A percentile compares a stretch with the other conserved stretches of the same genome.
Evolutionary conservation across 441 rosid genomes (phyloP).

Genomic region (Syzygium malaccense): DNA sequence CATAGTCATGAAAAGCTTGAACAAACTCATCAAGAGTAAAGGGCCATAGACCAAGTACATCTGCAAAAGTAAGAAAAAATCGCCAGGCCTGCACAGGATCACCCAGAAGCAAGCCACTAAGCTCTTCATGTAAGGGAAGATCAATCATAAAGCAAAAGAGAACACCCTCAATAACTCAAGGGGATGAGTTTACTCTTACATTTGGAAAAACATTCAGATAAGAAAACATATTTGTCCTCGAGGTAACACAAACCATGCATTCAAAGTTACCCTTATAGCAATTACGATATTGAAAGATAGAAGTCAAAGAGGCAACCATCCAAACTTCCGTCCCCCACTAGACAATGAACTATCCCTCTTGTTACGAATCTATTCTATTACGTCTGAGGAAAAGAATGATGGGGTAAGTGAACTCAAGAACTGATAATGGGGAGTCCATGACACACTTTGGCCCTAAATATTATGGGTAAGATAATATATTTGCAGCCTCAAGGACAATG

Average conservation of each 20-base stretch:
- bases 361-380: neutral
- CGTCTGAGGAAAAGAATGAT: neutral
- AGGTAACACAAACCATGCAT: neutral
- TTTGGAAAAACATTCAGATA: neutral
- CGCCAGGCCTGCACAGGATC: slow-evolving; percentile 58
- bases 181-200: neutral
- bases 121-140: neutral
- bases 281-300: neutral
- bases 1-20: slow-evolving; percentile 81
- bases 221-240: neutral
- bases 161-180: neutral
- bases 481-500: neutral
- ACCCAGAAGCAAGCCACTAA: neutral
- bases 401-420: neutral
- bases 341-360: neutral
- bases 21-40: slow-evolving; percentile 86
- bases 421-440: neutral
- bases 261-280: neutral
- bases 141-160: neutral
- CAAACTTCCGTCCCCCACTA: neutral
- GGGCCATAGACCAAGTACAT: slow-evolving; percentile 84
- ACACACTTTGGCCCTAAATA: neutral
- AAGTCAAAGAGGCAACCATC: neutral
- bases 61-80: slow-evolving; percentile 71
- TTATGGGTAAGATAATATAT: neutral